These are phyloP conservation scores for Hypoxylon crocopeplum DNA, from an alignment of 495 filamentous ascomycete species.

Conservation along the genomic window DNA sequence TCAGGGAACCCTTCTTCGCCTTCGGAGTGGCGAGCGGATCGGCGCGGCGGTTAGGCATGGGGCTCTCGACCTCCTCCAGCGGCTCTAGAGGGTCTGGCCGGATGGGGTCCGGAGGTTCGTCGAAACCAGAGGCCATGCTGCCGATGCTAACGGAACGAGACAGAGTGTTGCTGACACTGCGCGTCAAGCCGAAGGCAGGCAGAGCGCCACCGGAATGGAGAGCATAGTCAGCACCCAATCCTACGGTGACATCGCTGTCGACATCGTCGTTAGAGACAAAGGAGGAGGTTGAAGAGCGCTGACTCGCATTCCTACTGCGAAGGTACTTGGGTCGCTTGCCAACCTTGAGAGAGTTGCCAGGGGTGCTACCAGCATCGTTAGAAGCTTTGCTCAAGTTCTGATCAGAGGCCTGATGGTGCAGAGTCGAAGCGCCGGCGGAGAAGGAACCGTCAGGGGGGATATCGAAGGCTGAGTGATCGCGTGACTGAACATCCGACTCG, in stretches of 20 bases:
- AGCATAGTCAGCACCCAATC: conserved; percentile 81
- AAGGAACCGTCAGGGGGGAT: conserved; percentile 47
- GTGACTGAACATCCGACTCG: conserved; percentile 31
- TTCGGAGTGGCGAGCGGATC: conserved; percentile 53
- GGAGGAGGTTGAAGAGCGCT: conserved; percentile 81
- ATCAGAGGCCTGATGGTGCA: conserved; percentile 40
- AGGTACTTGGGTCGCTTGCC: conserved; percentile 72
- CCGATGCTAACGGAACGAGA: conserved; percentile 87
- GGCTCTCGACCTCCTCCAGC: conserved; percentile 55
- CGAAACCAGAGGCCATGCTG: conserved; percentile 92
- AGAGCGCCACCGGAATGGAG: conserved; percentile 82
- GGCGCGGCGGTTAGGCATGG: conserved; percentile 43
- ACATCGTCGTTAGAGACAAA: conserved; percentile 66
- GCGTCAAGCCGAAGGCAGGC: conserved; percentile 62
- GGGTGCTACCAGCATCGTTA: conserved; percentile 42
- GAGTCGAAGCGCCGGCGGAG: conserved; percentile 56
- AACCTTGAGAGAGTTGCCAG: conserved; percentile 46
- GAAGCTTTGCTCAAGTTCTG: conserved; percentile 35
- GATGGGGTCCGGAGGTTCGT: conserved; percentile 71
- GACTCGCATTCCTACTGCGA: conserved; percentile 73
- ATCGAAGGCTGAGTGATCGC: conserved; percentile 11
- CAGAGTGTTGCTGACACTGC: conserved; percentile 61
- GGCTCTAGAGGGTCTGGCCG: conserved; percentile 54
- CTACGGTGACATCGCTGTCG: conserved; percentile 70
- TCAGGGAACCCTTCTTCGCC: conserved; percentile 57